phyloP scores from a whole-genome alignment of 2,329 filamentous ascomycete genomes.

The Coleophoma eucalyptorum region DNA sequence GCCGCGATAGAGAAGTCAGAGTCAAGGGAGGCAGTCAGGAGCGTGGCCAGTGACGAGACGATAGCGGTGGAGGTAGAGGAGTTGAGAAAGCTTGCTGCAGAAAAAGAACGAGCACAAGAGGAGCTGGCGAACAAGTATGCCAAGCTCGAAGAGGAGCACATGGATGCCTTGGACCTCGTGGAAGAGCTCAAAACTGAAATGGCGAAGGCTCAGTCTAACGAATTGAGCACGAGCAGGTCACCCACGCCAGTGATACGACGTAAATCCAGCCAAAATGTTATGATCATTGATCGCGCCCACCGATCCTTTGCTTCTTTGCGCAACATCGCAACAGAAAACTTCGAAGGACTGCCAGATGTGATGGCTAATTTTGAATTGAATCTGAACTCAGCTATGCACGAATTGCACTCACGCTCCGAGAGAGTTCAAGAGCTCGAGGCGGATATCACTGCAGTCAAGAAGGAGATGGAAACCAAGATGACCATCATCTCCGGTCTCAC shows the following conservation, averaged over 20 bases:
- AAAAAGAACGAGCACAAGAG: slow-evolving; percentile 73
- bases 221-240: slow-evolving; percentile 52
- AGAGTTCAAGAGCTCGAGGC: slow-evolving; percentile 86
- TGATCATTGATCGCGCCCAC: slow-evolving; percentile 85
- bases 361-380: slow-evolving; percentile 94
- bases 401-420: slow-evolving; percentile 82
- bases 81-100: slow-evolving; percentile 65
- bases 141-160: slow-evolving; percentile 79
- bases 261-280: slow-evolving; percentile 87
- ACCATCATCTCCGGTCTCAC: slow-evolving; percentile 93
- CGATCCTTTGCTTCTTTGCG: slow-evolving; percentile 86
- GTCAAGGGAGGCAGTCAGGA: slow-evolving; percentile 13
- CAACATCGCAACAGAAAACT: slow-evolving; percentile 82
- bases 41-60: slow-evolving; percentile 35
- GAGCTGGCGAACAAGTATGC: slow-evolving; percentile 74
- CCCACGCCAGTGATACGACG: slow-evolving; percentile 80
- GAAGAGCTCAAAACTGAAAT: slow-evolving; percentile 89
- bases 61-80: slow-evolving; percentile 65
- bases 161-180: slow-evolving; percentile 77
- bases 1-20: slow-evolving; percentile 35
- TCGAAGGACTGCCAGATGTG: slow-evolving; percentile 75
- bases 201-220: slow-evolving; percentile 65
- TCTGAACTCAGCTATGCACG: slow-evolving; percentile 87
- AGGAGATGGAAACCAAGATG: slow-evolving; percentile 96
- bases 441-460: slow-evolving; percentile 78